These are phyloP conservation scores for Oryza glaberrima DNA, from an alignment of 176 grass and related monocot genomes.

Conservation along the genomic window DNA sequence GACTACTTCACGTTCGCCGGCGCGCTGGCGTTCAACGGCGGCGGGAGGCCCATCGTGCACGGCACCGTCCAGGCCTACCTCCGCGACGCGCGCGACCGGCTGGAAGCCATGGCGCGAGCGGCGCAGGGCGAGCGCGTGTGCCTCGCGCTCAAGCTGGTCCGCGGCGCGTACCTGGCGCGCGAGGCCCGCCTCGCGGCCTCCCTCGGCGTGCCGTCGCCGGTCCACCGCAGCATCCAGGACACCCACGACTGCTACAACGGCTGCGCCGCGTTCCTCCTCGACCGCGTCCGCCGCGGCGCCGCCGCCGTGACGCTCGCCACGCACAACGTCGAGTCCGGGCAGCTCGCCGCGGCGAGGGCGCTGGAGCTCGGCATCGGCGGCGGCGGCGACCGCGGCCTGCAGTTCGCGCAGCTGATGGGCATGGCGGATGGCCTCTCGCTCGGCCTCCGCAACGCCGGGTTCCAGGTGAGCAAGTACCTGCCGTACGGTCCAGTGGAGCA, in stretches of 20 bases:
- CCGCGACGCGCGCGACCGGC: conserved; percentile 69
- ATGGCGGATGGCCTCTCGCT: conserved; percentile 93
- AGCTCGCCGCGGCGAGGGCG: conserved; percentile 64
- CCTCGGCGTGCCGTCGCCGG: conserved; percentile 75
- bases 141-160: conserved; percentile 81
- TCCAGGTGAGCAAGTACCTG: conserved; percentile 91
- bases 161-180: conserved; percentile 90
- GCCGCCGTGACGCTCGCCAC: conserved; percentile 76
- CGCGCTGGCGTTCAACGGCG: conserved; percentile 58
- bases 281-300: conserved; percentile 63
- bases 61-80: conserved; percentile 90
- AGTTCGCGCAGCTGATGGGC: conserved; percentile 97
- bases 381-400: conserved; percentile 62
- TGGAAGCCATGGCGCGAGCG: conserved; percentile 48
- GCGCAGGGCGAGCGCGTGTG: conserved; percentile 57
- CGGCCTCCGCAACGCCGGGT: conserved; percentile 78
- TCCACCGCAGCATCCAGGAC: conserved; percentile 71
- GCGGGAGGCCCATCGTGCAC: conserved; percentile 55
- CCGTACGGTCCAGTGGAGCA: conserved; percentile 92
- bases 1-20: conserved; percentile 88
- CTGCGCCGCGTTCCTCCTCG: conserved; percentile 78
- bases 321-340: conserved; percentile 77
- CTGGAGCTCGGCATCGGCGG: conserved; percentile 65
- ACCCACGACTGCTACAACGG: conserved; percentile 89
- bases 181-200: conserved; percentile 56